Evolutionary conservation across 2,329 filamentous ascomycete species (phyloP).

Genomic region (Colletotrichum sp.): DNA sequence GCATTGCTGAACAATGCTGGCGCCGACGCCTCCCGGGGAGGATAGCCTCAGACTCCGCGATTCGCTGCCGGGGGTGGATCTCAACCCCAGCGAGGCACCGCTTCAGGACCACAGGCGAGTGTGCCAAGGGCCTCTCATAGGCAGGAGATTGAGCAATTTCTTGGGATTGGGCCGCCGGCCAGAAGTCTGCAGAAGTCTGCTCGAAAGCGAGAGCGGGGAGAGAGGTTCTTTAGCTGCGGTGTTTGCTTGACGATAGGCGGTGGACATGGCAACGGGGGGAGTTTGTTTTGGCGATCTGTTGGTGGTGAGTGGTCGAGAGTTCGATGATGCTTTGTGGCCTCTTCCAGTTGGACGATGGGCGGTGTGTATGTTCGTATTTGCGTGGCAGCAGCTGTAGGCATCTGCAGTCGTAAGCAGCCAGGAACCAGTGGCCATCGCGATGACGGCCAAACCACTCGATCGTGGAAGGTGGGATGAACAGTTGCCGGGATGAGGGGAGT

Average conservation of each 20-base stretch:
- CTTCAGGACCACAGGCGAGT: not conserved
- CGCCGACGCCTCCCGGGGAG: not conserved
- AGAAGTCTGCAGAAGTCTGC: not conserved
- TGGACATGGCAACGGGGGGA: conserved; percentile 5
- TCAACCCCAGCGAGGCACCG: conserved; percentile 15
- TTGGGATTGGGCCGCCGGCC: conserved; percentile 30
- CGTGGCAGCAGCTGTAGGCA: not conserved
- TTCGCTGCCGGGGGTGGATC: conserved; percentile 28
- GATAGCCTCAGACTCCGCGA: conserved; percentile 24
- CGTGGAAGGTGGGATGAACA: not conserved
- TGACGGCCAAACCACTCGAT: not conserved
- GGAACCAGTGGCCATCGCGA: not conserved
- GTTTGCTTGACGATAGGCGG: not conserved
- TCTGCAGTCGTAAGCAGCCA: not conserved
- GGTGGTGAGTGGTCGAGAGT: not conserved
- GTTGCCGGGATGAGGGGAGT: not conserved
- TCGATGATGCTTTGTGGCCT: conserved; percentile 6
- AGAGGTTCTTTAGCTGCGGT: not conserved
- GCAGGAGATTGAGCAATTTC: conserved; percentile 31
- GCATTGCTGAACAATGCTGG: not conserved
- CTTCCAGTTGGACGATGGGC: not conserved
- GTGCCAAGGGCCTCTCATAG: conserved; percentile 31
- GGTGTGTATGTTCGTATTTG: not conserved
- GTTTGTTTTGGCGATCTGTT: conserved; percentile 22
- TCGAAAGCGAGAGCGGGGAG: not conserved